Percentiles rank a stretch among this genome's conserved stretches.
Conservation (phyloP, 495 filamentous ascomycete genomes). For the Viridothelium virens region DNA sequence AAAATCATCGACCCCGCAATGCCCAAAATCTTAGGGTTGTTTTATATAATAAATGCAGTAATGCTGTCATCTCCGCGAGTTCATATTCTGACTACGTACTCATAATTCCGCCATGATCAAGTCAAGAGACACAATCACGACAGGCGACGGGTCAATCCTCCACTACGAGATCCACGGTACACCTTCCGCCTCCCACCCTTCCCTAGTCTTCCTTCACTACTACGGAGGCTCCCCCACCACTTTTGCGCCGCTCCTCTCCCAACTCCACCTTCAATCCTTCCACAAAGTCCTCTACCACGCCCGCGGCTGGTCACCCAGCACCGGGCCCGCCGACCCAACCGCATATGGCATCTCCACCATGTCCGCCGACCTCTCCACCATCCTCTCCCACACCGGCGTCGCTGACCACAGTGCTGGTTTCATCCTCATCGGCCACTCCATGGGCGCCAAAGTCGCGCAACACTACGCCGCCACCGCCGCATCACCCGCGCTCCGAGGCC, state of each 20-base stretch:
- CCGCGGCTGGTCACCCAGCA: conserved; percentile 8
- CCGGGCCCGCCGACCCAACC: neutral
- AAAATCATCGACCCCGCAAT: too few relatives aligned
- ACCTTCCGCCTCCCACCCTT: neutral
- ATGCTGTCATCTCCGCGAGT: too few relatives aligned
- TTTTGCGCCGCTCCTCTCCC: neutral
- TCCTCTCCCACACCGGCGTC: neutral
- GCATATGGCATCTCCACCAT: neutral
- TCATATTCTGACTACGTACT: too few relatives aligned
- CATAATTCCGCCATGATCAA: neutral
- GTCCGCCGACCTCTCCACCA: neutral
- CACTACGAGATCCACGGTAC: neutral
- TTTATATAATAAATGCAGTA: too few relatives aligned
- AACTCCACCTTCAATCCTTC: neutral
- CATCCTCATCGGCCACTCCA: neutral
- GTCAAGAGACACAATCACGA: neutral
- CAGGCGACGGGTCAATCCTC: neutral
- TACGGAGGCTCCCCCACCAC: neutral
- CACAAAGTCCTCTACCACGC: conserved; percentile 8
- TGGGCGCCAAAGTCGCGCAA: neutral
- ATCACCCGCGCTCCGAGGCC: neutral
- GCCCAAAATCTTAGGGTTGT: too few relatives aligned
- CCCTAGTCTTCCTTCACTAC: neutral
- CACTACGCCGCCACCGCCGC: neutral
- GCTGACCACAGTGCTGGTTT: neutral